Evolutionary conservation across 805 yeast genomes (phyloP).

Genomic region (Candida yuanshanica): DNA sequence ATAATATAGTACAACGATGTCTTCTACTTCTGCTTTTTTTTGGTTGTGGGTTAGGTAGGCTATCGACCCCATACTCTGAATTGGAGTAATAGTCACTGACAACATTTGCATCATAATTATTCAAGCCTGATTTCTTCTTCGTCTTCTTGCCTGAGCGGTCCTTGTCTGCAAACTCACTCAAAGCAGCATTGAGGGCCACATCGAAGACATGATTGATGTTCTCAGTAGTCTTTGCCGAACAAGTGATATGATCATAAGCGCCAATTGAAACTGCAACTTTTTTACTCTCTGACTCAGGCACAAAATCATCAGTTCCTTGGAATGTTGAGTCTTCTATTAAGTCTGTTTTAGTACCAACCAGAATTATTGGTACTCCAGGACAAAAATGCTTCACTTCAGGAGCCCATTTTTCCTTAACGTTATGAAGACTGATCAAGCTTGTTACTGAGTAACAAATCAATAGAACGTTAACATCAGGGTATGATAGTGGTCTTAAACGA

Average conservation of each 20-base stretch:
- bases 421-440: slow-evolving; percentile 55
- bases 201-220: slow-evolving; percentile 68
- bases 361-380: slow-evolving; percentile 66
- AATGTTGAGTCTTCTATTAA: slow-evolving; percentile 25
- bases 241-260: slow-evolving; percentile 68
- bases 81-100: slow-evolving; percentile 8
- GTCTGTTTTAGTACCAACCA: slow-evolving; percentile 84
- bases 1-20: slow-evolving; percentile 10
- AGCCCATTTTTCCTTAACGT: slow-evolving; percentile 76
- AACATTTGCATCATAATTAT: slow-evolving; percentile 3
- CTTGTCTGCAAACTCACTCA: slow-evolving; percentile 9
- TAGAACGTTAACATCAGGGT: slow-evolving; percentile 72
- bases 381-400: slow-evolving; percentile 85
- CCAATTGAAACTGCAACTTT: slow-evolving; percentile 54
- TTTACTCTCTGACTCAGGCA: slow-evolving; percentile 25
- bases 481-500: slow-evolving; percentile 69
- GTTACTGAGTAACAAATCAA: slow-evolving; percentile 73
- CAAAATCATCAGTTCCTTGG: slow-evolving; percentile 35
- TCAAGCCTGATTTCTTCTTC: slow-evolving; percentile 4
- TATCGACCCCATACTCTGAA: slow-evolving; percentile 15
- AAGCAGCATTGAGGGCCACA: slow-evolving; percentile 36
- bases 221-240: slow-evolving; percentile 68
- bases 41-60: slow-evolving; percentile 4
- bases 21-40: slow-evolving; percentile 3
- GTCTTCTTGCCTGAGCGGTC: slow-evolving; percentile 9